Evolutionary conservation across 306 rosid genomes (phyloP).

Genomic region (Prunus kanzakura): DNA sequence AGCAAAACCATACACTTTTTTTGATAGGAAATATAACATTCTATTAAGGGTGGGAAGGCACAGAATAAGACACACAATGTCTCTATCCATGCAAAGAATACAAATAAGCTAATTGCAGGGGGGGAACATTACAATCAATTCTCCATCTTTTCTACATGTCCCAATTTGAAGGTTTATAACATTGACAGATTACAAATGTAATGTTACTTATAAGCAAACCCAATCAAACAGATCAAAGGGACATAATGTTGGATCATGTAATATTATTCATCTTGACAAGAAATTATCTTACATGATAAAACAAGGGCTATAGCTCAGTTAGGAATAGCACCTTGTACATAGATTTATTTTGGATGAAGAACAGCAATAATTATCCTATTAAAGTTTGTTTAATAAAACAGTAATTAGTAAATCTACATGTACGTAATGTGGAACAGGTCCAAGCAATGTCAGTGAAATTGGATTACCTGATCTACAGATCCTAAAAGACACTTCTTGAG

Average conservation of each 20-base stretch:
- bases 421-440: neutral
- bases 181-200: too few relatives aligned
- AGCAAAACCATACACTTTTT: neutral
- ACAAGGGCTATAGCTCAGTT: too few relatives aligned
- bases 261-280: too few relatives aligned
- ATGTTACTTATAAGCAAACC: too few relatives aligned
- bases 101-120: neutral
- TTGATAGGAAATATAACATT: neutral
- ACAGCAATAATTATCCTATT: too few relatives aligned
- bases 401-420: neutral
- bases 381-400: neutral
- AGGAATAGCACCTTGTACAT: neutral
- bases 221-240: too few relatives aligned
- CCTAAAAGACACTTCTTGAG: too few relatives aligned
- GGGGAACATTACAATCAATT: neutral
- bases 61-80: neutral
- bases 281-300: too few relatives aligned
- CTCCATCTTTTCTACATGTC: conserved; percentile 1
- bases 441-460: conserved; percentile 3
- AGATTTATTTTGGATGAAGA: neutral
- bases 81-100: neutral
- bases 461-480: conserved; percentile 48
- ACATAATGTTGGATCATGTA: too few relatives aligned
- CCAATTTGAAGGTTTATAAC: neutral
- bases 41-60: neutral